Conservation (phyloP, 106 monocot species). For the Dendrobium chrysotoxum region DNA sequence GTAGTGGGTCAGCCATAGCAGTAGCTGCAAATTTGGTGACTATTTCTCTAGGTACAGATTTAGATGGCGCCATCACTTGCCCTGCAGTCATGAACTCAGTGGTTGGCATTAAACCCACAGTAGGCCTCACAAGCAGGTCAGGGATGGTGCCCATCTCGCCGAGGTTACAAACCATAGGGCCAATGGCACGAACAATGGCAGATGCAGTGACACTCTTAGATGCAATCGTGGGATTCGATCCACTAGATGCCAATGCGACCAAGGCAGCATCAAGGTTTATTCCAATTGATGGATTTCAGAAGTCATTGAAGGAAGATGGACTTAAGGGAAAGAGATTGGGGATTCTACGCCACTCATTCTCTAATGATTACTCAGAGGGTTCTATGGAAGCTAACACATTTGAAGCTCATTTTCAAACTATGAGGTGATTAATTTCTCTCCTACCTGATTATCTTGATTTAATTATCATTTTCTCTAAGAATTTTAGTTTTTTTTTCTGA, state of each 20-base stretch:
- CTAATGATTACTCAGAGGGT: slow-evolving; percentile 7
- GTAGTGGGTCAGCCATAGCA: slow-evolving; percentile 73
- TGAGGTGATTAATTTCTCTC: slow-evolving; percentile 24
- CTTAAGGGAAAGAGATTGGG: slow-evolving; percentile 58
- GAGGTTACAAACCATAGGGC: background rate
- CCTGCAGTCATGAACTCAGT: slow-evolving; percentile 24
- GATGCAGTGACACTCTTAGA: slow-evolving; percentile 53
- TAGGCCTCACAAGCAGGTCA: too few species aligned
- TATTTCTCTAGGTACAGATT: slow-evolving; percentile 63
- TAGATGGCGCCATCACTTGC: slow-evolving; percentile 62
- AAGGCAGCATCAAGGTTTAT: slow-evolving; percentile 28
- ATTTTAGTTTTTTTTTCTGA: too few species aligned
- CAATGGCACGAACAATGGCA: slow-evolving; percentile 37
- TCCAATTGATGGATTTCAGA: slow-evolving; percentile 36
- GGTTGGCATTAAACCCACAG: background rate
- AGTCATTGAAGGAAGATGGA: slow-evolving; percentile 45
- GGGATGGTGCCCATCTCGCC: background rate
- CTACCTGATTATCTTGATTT: too few species aligned
- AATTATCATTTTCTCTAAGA: too few species aligned
- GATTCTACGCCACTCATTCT: slow-evolving; percentile 39
- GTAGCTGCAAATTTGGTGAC: slow-evolving; percentile 65
- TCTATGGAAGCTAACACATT: slow-evolving; percentile 20
- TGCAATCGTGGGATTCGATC: slow-evolving; percentile 50
- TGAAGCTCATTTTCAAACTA: slow-evolving; percentile 33
- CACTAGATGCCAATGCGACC: slow-evolving; percentile 35